These are phyloP conservation scores for Primulina tabacum DNA, from an alignment of 257 asterid genomes.

Conservation along the genomic window DNA sequence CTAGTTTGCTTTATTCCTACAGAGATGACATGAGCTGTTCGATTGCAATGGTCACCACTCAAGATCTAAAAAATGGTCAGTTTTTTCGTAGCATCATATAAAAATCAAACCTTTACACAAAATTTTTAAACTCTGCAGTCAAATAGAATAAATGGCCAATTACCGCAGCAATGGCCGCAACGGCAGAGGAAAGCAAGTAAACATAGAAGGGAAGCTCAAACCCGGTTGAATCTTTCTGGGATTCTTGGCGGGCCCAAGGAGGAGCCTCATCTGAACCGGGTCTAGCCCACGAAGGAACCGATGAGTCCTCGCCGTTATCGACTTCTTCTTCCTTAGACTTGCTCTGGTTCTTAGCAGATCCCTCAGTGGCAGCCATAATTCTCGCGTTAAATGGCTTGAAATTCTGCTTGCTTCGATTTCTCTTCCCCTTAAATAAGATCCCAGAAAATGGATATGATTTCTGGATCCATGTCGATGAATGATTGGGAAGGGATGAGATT, in stretches of 20 bases:
- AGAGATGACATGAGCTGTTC: too few species aligned
- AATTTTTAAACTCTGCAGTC: neutral
- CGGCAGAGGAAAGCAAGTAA: conserved; percentile 84
- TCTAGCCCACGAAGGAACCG: conserved; percentile 79
- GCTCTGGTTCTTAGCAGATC: conserved; percentile 48
- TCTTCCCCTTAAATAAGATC: conserved; percentile 9
- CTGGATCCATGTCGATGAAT: conserved; percentile 31
- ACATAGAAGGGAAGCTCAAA: conserved; percentile 64
- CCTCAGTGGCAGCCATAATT: conserved; percentile 45
- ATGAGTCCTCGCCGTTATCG: conserved; percentile 42
- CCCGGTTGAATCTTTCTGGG: conserved; percentile 54
- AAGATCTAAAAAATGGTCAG: too few species aligned
- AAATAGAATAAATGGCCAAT: neutral
- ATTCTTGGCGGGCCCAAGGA: conserved; percentile 83
- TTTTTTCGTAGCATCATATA: too few species aligned
- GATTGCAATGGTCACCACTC: too few species aligned
- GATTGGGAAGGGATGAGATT: conserved; percentile 28
- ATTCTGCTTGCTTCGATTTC: conserved; percentile 25
- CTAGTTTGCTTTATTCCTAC: too few species aligned
- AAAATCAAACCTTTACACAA: too few species aligned
- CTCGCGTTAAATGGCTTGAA: conserved; percentile 11
- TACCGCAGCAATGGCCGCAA: conserved; percentile 97
- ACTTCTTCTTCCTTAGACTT: conserved; percentile 29
- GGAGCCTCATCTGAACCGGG: conserved; percentile 82
- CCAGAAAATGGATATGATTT: conserved; percentile 21